Percentiles rank a stretch among this genome's conserved stretches.
Evolutionary conservation across 306 rosid genomes (phyloP).

Genomic region (Quercus suber): DNA sequence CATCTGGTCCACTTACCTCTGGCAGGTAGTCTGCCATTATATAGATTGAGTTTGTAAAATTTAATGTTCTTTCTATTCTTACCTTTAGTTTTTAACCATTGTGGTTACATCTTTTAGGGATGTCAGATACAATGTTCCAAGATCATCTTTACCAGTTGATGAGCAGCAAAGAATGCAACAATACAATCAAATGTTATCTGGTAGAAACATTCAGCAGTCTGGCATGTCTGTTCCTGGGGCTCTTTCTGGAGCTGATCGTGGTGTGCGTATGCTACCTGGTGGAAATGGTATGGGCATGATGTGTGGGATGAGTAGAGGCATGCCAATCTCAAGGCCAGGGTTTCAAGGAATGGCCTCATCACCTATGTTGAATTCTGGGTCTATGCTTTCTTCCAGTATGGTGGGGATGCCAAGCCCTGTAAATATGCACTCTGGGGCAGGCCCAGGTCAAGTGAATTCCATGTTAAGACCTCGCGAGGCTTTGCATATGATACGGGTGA

Average conservation of each 20-base stretch:
- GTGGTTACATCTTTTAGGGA: conserved; percentile 46
- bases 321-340: conserved; percentile 79
- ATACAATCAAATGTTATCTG: conserved; percentile 68
- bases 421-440: conserved; percentile 77
- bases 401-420: conserved; percentile 77
- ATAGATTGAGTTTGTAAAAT: conserved; percentile 11
- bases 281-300: conserved; percentile 84
- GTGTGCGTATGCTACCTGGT: conserved; percentile 76
- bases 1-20: conserved; percentile 54
- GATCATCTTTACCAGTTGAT: conserved; percentile 72
- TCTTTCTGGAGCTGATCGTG: conserved; percentile 82
- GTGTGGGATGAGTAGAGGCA: conserved; percentile 76
- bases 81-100: neutral
- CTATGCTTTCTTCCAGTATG: conserved; percentile 78
- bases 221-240: conserved; percentile 64
- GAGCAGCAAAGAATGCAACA: conserved; percentile 93
- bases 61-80: neutral
- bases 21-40: conserved; percentile 52
- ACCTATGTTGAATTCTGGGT: conserved; percentile 69
- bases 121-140: conserved; percentile 64
- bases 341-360: conserved; percentile 77
- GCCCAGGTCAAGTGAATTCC: conserved; percentile 76
- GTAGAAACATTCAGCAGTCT: conserved; percentile 73
- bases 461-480: conserved; percentile 78
- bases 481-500: conserved; percentile 83